phyloP scores from a whole-genome alignment of 176 grass and related monocot species.

The Ensete ventricosum region DNA sequence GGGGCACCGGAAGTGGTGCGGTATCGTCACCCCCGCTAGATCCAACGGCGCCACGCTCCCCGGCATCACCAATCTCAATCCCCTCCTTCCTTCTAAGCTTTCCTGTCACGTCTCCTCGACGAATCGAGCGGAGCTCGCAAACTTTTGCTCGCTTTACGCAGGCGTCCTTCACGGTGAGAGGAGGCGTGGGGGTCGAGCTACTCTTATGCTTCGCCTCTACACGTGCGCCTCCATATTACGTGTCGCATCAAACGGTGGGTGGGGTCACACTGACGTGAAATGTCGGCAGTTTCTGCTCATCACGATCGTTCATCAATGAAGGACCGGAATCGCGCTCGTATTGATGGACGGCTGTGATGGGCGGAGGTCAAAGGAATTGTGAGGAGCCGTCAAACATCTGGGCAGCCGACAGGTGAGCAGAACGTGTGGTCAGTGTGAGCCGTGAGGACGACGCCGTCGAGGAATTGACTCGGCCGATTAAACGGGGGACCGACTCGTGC shows the following conservation, averaged over 20 bases:
- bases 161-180: neutral
- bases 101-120: too few relatives aligned
- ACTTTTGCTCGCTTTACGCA: too few relatives aligned
- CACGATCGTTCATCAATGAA: neutral
- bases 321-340: neutral
- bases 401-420: neutral
- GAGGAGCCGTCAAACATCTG: neutral
- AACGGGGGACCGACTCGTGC: too few relatives aligned
- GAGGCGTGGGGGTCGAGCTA: neutral
- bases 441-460: neutral
- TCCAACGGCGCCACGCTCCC: conserved; percentile 53
- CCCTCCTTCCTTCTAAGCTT: neutral
- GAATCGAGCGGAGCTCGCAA: too few relatives aligned
- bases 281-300: neutral
- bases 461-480: neutral
- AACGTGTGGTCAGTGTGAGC: neutral
- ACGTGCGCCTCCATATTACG: neutral
- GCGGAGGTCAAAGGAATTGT: neutral
- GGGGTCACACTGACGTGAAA: neutral
- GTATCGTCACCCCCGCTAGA: conserved; percentile 47
- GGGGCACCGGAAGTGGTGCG: conserved; percentile 90
- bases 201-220: neutral
- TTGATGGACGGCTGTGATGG: conserved; percentile 4
- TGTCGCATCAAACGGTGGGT: neutral
- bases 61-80: conserved; percentile 25